Base-by-base conservation (phyloP, 768 basidiomycete genomes). In the Suillus placidus region DNA sequence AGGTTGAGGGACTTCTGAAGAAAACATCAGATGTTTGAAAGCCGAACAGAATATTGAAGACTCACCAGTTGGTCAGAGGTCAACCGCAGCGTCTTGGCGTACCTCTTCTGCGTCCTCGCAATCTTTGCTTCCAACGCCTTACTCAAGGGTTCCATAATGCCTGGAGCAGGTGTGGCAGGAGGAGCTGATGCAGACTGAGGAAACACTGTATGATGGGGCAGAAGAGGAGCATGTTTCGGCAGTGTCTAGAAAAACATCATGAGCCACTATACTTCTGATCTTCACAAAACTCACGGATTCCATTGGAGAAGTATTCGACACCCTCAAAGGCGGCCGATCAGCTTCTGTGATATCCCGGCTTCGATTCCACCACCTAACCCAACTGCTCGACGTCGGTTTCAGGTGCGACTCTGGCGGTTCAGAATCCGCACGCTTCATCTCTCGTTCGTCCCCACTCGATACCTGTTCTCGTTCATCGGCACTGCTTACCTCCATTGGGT, bases 11-110 rank as follows among this genome's bases (percentile, higher is more conserved):
- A 82, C 92, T 94, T 95, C 94, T 96, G 73, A 16, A 45, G 32
- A 49, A 60, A 32, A 60, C 20, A 34, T 51, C 37, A 62, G 38
- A 20, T 16, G 35, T 52, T 20, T 32, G 6, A 61, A 26, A 16
- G 23, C 34, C 12, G 14, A n/a, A 64, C 45, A 4, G 45, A 18
- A 38, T 35, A 34, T n/a, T 57, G 0, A 6, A 32, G 14, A 79
- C 88, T 72, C 70, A 95, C 95, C 49, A 99, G 84, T 74, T 99
- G 97, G 70, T 97, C 95, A 5, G 95, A 97, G 0, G 96, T 95
- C 66, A 99, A 78, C 7, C 97, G 85, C 65, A 99, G 78, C 0
- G 97, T 95, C 81, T 99, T 99, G 10, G 93, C 95, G 73, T 87
- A 99, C 71, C 86, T 90, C 73, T 86, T 86, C 61, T 71, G 68